Base-by-base conservation (phyloP, 352 stramenopile species). In the Thalassiosira sp. region DNA sequence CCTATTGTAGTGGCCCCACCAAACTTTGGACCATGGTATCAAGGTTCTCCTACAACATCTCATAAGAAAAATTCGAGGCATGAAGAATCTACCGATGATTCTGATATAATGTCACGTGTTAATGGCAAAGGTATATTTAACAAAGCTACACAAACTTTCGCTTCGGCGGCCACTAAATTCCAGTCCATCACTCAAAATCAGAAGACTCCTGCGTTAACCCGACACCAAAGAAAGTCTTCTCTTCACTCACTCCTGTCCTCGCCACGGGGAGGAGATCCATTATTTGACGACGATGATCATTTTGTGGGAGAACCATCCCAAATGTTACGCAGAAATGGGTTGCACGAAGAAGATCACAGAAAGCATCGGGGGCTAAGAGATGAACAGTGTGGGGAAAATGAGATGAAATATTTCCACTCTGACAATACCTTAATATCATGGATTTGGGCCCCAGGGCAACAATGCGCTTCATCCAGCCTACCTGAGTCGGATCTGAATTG, bases 201-300 rank as follows among this genome's bases (percentile, higher is more conserved):
- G 6, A 33, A 37, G 20, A 25, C 52, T 25, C 16, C 37, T 28
- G 49, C 24, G 10, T 72, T 72, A 7, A 40, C 28, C n/a, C 27
- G 15, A 42, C 15, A 52, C 5, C 11, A 28, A 8, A 25, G 18
- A 24, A 54, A 66, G 35, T 1, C 61, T 18, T 67, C 70, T 3
- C 45, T 79, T 49, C 61, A 62, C 56, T 67, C 70, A 48, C 42
- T 79, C 1, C 18, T 79, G 6, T 67, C 70, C 20, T 25, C 28
- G 15, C 42, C 59, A 10, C 27, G 20, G 27, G 27, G 20, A n/a
- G n/a, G n/a, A 5, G 33, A 79, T 63, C 62, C 70, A 27, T 48
- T 79, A 18, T 79, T 79, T 56, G 69, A 77, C 49, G 70, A 79
- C 15, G 59, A 58, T 49, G 49, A 24, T 20, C 46, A 54, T 46